Evolutionary conservation across 1,284 basidiomycete genomes (phyloP).

Genomic region (Takashimella koratensis): DNA sequence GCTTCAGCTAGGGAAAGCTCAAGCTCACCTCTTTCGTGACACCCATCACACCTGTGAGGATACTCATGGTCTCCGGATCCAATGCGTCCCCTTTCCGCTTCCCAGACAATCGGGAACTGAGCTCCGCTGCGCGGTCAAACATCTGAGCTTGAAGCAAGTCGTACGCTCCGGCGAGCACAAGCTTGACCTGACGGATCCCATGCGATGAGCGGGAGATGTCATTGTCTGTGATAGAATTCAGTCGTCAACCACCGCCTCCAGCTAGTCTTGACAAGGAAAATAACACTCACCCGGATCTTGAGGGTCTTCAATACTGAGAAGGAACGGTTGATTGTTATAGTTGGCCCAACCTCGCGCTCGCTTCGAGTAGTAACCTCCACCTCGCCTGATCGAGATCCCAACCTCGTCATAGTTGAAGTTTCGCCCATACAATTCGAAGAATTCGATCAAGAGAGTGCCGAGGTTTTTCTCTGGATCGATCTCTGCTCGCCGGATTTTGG

Average conservation of each 20-base stretch:
- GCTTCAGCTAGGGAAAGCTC: not conserved
- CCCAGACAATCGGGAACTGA: constrained; percentile 17
- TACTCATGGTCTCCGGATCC: constrained; percentile 67
- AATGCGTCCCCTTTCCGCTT: constrained; percentile 20
- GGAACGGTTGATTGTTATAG: constrained; percentile 55
- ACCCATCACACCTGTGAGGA: constrained; percentile 74
- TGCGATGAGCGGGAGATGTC: constrained; percentile 89
- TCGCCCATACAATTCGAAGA: constrained; percentile 91
- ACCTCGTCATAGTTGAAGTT: constrained; percentile 87
- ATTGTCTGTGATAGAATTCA: constrained; percentile 60
- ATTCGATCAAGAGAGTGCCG: constrained; percentile 88
- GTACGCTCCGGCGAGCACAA: constrained; percentile 80
- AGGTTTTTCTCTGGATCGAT: constrained; percentile 84
- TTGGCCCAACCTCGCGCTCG: constrained; percentile 72
- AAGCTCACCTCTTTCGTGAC: constrained; percentile 70
- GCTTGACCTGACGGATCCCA: constrained; percentile 74
- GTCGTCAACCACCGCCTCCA: constrained; percentile 1
- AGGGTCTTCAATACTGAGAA: constrained; percentile 92
- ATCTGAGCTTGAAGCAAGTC: constrained; percentile 65
- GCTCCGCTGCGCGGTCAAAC: constrained; percentile 29
- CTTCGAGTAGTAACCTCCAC: constrained; percentile 82
- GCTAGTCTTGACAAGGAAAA: not conserved
- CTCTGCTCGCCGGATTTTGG: constrained; percentile 82
- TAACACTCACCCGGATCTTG: constrained; percentile 68
- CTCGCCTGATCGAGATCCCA: constrained; percentile 82